Evolutionary conservation across 2,329 filamentous ascomycete genomes (phyloP), one percentile per base, ranked within the genome.

Genomic region (Chaetomium sp.): DNA sequence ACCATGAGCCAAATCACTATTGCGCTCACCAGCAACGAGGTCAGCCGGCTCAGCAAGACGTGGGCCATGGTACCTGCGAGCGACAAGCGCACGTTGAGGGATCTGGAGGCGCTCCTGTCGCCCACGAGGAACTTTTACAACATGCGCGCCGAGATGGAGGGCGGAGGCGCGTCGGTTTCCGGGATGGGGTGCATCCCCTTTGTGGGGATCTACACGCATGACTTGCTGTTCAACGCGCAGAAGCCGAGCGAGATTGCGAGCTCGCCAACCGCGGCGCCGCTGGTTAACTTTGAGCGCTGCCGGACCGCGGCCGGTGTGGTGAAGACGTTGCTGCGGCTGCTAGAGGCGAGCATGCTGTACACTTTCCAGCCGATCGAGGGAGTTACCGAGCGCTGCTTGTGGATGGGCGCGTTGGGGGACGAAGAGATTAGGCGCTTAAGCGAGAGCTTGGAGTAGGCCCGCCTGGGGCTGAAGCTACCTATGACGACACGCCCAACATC

Each of bases 211-310:
- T 95, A 95, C 75, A 94, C 90, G 1, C 91, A 93, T 72, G 91
- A 95, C 73, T 81, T 95, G 49, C 85, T 93, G 53, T 92, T 91
- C 80, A 94, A 93, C 72, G 87, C 89, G 0, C 90, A 94, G 74
- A 86, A 92, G 67, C 90, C 91, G 1, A 87, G 89, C 1, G 88
- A 91, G 74, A 88, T 93, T 69, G 87, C 87, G 1, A 86, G 84
- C 70, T 90, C 86, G 3, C 87, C 87, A 23, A 84, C 81, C 0
- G 85, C 85, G 5, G 85, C 90, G 66, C 87, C 88, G 16, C 80
- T 95, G 53, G 85, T 95, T 71, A 95, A 95, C 75, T 95, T 95
- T 78, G 91, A 94, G 78, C 85, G 90, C 64, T 92, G 90, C 71
- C 89, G 92, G 66, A 89, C 87, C 35, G 88, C 89, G 29, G 91